A percentile compares a stretch with the other conserved stretches of the same genome.
Conservation (phyloP, 148 eudicot species). For the Persicaria tinctoria region DNA sequence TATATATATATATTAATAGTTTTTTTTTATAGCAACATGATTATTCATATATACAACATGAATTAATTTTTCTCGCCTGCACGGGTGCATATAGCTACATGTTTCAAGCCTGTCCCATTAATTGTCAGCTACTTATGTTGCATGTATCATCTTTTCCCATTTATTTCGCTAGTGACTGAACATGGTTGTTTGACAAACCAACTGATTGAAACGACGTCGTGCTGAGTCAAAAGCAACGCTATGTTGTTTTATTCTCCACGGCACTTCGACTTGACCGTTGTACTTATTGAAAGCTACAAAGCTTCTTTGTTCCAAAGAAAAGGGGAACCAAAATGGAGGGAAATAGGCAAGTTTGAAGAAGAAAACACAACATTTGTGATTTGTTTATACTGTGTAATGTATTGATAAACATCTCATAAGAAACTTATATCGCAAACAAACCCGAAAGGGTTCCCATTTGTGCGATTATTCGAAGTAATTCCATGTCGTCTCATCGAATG, state of each 20-base stretch:
- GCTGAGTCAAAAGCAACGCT: constrained; percentile 7
- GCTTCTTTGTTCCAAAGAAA: background rate
- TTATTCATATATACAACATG: too few species aligned
- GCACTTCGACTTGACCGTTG: background rate
- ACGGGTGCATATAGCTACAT: too few species aligned
- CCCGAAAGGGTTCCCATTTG: too few species aligned
- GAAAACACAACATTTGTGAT: background rate
- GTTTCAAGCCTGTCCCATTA: background rate
- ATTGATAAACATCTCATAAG: too few species aligned
- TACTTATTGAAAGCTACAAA: background rate
- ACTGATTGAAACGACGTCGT: constrained; percentile 5
- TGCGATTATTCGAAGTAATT: too few species aligned
- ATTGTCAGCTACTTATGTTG: background rate
- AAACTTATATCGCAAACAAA: too few species aligned
- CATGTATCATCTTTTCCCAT: constrained; percentile 10
- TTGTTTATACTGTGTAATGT: too few species aligned
- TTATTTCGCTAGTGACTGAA: constrained; percentile 6
- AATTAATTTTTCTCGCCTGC: too few species aligned
- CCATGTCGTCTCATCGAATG: too few species aligned
- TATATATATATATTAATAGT: too few species aligned
- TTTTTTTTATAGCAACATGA: too few species aligned
- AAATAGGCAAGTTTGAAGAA: background rate
- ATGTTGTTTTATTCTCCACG: background rate
- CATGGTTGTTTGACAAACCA: constrained; percentile 5
- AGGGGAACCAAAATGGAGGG: background rate